Percentiles rank a stretch among this genome's conserved stretches.
Evolutionary conservation across 306 rosid species (phyloP).

Genomic region (Gastrolobium villosum): DNA sequence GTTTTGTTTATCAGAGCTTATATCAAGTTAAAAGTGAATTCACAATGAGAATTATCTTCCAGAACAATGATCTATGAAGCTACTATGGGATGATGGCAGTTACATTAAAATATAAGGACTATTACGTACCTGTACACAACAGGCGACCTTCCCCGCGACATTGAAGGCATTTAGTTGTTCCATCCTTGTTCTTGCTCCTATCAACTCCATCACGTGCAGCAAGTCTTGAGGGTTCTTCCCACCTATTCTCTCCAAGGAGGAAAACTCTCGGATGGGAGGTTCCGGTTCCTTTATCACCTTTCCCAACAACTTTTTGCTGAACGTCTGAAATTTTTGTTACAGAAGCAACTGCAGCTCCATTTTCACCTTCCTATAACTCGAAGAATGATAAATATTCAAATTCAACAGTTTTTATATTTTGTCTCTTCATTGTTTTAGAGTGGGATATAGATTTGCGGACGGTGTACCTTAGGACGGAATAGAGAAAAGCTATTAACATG

Average conservation of each 20-base stretch:
- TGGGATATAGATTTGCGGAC: too few species aligned
- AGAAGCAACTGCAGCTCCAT: slow-evolving; percentile 76
- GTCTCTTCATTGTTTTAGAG: slow-evolving; percentile 31
- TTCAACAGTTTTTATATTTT: slow-evolving; percentile 11
- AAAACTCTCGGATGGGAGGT: slow-evolving; percentile 71
- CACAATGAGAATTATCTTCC: slow-evolving; percentile 10
- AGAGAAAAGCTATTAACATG: too few species aligned
- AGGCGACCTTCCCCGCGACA: slow-evolving; percentile 93
- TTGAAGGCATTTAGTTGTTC: slow-evolving; percentile 66
- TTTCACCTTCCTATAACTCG: slow-evolving; percentile 65
- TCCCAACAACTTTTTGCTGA: slow-evolving; percentile 60
- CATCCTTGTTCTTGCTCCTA: slow-evolving; percentile 52
- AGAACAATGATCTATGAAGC: slow-evolving; percentile 13
- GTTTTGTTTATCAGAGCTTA: slow-evolving; percentile 2
- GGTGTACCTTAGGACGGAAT: too few species aligned
- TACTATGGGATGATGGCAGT: neutral
- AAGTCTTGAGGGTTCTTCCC: slow-evolving; percentile 97
- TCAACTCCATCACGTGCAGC: slow-evolving; percentile 41
- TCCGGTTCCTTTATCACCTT: slow-evolving; percentile 52
- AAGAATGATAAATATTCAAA: slow-evolving; percentile 20
- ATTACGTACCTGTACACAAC: slow-evolving; percentile 78
- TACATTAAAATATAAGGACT: slow-evolving; percentile 9
- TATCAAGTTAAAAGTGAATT: slow-evolving; percentile 24
- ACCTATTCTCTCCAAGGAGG: slow-evolving; percentile 93
- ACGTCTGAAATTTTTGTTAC: slow-evolving; percentile 63